Conservation (phyloP, 2,329 filamentous ascomycete species). For the Cladophialophora immunda region DNA sequence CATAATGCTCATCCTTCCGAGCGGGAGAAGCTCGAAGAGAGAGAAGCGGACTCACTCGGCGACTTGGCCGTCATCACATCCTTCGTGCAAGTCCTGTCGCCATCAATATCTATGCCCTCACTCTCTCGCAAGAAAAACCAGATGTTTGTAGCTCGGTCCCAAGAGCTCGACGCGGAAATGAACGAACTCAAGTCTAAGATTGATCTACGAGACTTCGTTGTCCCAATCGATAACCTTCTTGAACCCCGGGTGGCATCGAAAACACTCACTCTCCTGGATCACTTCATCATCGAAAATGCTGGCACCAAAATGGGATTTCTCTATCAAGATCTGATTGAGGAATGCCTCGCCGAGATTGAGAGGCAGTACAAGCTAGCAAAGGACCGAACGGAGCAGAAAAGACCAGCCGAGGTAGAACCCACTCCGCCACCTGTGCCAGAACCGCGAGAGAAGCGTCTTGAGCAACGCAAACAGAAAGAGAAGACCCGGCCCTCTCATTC, state of each 20-base stretch:
- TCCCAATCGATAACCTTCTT: slow-evolving; percentile 54
- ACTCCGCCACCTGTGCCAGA: slow-evolving; percentile 36
- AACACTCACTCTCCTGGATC: slow-evolving; percentile 50
- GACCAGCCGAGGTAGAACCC: not conserved
- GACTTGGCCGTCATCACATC: slow-evolving; percentile 50
- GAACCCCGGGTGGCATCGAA: slow-evolving; percentile 51
- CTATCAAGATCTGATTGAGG: slow-evolving; percentile 55
- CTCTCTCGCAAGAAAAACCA: slow-evolving; percentile 53
- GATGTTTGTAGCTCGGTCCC: slow-evolving; percentile 47
- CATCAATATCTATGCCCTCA: slow-evolving; percentile 48
- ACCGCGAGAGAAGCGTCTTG: slow-evolving; percentile 41
- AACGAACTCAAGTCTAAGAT: slow-evolving; percentile 50
- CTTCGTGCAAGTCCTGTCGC: slow-evolving; percentile 53
- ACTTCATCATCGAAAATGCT: slow-evolving; percentile 49
- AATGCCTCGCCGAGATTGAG: slow-evolving; percentile 49
- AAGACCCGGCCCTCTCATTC: slow-evolving; percentile 55
- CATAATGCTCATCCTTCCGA: slow-evolving; percentile 47
- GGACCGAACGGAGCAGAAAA: not conserved
- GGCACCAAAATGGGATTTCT: slow-evolving; percentile 54
- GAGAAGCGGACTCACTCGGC: slow-evolving; percentile 48
- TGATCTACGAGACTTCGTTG: slow-evolving; percentile 52
- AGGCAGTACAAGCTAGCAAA: slow-evolving; percentile 35
- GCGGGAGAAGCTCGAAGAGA: slow-evolving; percentile 47
- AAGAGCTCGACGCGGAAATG: slow-evolving; percentile 51
- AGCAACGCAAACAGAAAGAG: slow-evolving; percentile 53